These are phyloP conservation scores for Malus domestica DNA, from an alignment of 306 rosid species.

Conservation along the genomic window DNA sequence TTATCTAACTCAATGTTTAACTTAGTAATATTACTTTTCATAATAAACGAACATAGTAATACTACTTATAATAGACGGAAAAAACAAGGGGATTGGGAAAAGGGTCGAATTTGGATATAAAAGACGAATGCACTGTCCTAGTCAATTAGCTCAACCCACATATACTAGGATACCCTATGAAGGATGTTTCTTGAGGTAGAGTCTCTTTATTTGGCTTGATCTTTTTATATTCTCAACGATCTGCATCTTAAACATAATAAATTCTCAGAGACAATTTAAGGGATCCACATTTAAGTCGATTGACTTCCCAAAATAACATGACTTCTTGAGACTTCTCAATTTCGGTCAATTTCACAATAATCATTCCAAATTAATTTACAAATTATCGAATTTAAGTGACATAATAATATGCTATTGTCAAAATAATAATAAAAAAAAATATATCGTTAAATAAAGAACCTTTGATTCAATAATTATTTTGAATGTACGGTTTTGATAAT, in stretches of 20 bases:
- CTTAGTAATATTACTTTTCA: no score
- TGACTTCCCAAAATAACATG: background rate
- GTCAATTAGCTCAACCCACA: no score
- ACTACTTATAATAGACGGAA: no score
- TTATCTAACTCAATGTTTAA: no score
- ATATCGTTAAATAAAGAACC: background rate
- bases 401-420: background rate
- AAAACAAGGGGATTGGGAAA: no score
- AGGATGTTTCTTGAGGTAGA: no score
- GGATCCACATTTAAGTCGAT: background rate
- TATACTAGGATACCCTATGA: no score
- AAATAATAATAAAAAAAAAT: background rate
- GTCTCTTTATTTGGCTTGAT: no score
- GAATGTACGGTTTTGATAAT: background rate
- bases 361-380: background rate
- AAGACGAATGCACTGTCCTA: no score
- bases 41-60: no score
- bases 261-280: background rate
- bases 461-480: background rate
- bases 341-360: background rate
- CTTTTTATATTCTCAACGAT: background rate
- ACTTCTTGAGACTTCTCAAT: background rate
- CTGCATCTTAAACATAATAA: background rate
- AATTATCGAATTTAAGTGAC: background rate
- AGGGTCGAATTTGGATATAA: no score